Conservation (phyloP, 768 basidiomycete genomes). For the Tylopilus cervinicoccineus region DNA sequence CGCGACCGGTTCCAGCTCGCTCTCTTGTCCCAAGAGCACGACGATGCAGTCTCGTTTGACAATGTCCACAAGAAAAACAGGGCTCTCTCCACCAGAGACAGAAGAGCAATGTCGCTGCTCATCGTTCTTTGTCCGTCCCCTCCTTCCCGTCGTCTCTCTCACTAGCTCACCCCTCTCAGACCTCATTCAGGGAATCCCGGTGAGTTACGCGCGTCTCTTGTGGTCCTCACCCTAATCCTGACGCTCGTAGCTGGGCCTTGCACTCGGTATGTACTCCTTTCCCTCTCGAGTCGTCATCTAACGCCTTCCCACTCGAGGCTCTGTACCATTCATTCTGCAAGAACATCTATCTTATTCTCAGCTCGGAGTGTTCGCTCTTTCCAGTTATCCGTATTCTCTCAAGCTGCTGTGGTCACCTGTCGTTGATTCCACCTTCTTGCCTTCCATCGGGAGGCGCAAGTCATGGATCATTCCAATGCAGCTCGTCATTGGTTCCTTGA, state of each 20-base stretch:
- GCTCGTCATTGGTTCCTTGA: slow-evolving; percentile 76
- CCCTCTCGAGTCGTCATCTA: neutral
- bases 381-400: slow-evolving; percentile 93
- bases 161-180: slow-evolving; percentile 38
- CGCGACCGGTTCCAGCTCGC: slow-evolving; percentile 61
- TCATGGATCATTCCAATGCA: slow-evolving; percentile 99
- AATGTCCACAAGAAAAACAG: slow-evolving; percentile 36
- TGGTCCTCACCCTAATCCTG: slow-evolving; percentile 6
- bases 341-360: slow-evolving; percentile 97
- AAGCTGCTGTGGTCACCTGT: slow-evolving; percentile 98
- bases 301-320: slow-evolving; percentile 49
- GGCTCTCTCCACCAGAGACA: slow-evolving; percentile 69
- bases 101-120: slow-evolving; percentile 77
- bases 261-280: slow-evolving; percentile 55
- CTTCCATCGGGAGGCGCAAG: slow-evolving; percentile 87
- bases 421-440: slow-evolving; percentile 85
- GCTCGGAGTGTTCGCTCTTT: slow-evolving; percentile 88
- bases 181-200: slow-evolving; percentile 86
- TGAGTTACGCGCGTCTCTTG: slow-evolving; percentile 38
- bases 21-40: slow-evolving; percentile 52
- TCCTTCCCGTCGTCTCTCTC: slow-evolving; percentile 6
- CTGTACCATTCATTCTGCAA: slow-evolving; percentile 93
- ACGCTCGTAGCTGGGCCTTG: slow-evolving; percentile 67
- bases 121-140: slow-evolving; percentile 77
- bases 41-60: slow-evolving; percentile 34